A percentile compares a stretch with the other conserved stretches of the same genome.
These are phyloP conservation scores for Lippia alba DNA, from an alignment of 305 asterid species.

Conservation along the genomic window DNA sequence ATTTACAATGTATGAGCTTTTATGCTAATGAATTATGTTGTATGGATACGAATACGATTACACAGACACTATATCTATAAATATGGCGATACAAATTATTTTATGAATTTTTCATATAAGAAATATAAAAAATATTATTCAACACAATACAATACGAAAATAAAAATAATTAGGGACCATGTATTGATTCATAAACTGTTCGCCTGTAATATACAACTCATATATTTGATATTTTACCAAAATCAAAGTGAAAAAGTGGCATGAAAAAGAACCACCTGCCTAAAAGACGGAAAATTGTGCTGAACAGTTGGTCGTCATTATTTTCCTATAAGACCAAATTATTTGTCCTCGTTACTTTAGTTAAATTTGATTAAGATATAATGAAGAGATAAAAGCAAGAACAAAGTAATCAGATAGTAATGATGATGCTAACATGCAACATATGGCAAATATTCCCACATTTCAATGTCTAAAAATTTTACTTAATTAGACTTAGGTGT, in stretches of 20 bases:
- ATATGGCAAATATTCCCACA: conserved; percentile 5
- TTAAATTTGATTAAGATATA: conserved; percentile 20
- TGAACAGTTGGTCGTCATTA: conserved; percentile 21
- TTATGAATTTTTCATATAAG: no score
- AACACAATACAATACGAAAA: no score
- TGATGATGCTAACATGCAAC: conserved; percentile 38
- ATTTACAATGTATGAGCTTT: not conserved
- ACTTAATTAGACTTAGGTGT: not conserved
- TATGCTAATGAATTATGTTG: not conserved
- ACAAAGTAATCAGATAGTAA: conserved; percentile 26
- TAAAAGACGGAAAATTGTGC: conserved; percentile 5
- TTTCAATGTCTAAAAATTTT: conserved; percentile 12
- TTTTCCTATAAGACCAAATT: conserved; percentile 27
- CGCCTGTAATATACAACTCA: not conserved
- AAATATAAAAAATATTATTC: no score
- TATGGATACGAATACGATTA: no score
- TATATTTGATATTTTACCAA: no score
- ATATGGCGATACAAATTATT: no score
- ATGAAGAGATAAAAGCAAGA: conserved; percentile 6
- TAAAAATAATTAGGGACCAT: no score
- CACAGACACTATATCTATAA: no score
- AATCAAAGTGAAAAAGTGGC: no score
- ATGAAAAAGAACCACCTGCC: no score
- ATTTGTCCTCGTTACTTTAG: conserved; percentile 27
- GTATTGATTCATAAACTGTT: conserved; percentile 5